Conservation (phyloP, 495 filamentous ascomycete species). For the Cairneyella variabilis region DNA sequence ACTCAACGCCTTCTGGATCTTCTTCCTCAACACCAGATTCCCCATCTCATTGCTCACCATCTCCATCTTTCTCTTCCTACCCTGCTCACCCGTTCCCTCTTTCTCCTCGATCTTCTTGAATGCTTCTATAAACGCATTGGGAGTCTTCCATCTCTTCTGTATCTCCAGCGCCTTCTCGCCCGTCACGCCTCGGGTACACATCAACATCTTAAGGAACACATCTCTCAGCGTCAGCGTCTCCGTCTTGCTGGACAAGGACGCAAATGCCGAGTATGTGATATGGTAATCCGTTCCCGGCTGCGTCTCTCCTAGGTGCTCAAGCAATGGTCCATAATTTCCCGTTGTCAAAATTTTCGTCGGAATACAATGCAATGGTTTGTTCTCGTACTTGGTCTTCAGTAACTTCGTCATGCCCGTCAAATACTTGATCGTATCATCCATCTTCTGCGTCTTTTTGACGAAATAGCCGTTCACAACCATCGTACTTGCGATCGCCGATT, state of each 20-base stretch:
- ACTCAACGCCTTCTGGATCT: slow-evolving; percentile 59
- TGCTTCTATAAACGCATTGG: slow-evolving; percentile 62
- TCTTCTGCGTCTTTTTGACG: slow-evolving; percentile 68
- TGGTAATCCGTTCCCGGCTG: slow-evolving; percentile 51
- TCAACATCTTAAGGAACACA: slow-evolving; percentile 80
- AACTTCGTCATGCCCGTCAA: slow-evolving; percentile 70
- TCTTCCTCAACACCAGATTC: slow-evolving; percentile 62
- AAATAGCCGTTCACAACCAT: slow-evolving; percentile 84
- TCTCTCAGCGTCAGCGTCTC: slow-evolving; percentile 70
- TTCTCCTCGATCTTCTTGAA: slow-evolving; percentile 53
- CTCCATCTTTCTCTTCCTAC: slow-evolving; percentile 43
- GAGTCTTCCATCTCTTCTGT: slow-evolving; percentile 70
- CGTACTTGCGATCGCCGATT: slow-evolving; percentile 72
- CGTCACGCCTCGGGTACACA: slow-evolving; percentile 74
- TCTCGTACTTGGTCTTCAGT: slow-evolving; percentile 62
- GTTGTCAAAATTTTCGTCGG: slow-evolving; percentile 64
- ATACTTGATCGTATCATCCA: slow-evolving; percentile 81
- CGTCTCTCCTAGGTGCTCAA: slow-evolving; percentile 50
- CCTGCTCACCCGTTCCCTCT: slow-evolving; percentile 40
- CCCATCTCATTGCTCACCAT: slow-evolving; percentile 52
- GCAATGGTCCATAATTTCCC: slow-evolving; percentile 63
- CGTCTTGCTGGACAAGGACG: slow-evolving; percentile 68
- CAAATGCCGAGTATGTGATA: slow-evolving; percentile 70
- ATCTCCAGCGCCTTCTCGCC: slow-evolving; percentile 82
- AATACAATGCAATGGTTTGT: slow-evolving; percentile 50